Base-by-base conservation (phyloP, 371 early-diverging fungal species). In the Polyrhizophydium stewartii region DNA sequence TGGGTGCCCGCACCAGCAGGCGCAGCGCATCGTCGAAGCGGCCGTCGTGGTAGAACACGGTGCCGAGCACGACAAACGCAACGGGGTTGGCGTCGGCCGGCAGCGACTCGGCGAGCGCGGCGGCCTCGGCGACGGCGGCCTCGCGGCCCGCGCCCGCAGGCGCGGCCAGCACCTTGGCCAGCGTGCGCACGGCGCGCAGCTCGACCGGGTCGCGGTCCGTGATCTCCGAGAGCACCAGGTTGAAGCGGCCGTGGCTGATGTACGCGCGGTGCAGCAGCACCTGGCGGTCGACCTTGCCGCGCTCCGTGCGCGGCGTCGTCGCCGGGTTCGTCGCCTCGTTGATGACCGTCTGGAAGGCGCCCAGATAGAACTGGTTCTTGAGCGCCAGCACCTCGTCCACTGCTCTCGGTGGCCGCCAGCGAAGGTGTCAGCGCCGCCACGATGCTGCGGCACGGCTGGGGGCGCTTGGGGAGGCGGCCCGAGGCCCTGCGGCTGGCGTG, bases 351-450 rank as follows among this genome's bases (percentile, higher is more conserved):
- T 86, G 87, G 63, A 76, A 87, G 53, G 82, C 78, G 55, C 88
- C 88, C 45, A 87, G 73, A 56, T 85, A 79, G 71, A 87, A 88
- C n/a, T 78, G 73, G 68, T 87, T 87, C 53, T 84, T 80, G 46
- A 89, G 72, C 37, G 81, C 75, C 58, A 85, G 84, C 28, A 86
- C 76, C 59, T 87, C 81, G 62, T 87, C 87, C 64, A 22, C 6
- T 19, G 43, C 12, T 3, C 12, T 2, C 21, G 43, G 43, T n/a
- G 2, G n/a, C 3, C 19, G 19, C 12, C 19, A 2, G n/a, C 3
- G 12, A 5, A 19, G 2, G 43, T 43, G 43, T 43, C 43, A 43
- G 43, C 3, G 43, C 38, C 7, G 38, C 38, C 10, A 10, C 38
- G 7, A 16, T 6, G 43, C 43, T 12, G 43, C 19, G 43, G 43